These are phyloP conservation scores for Penicillium lividum DNA, from an alignment of 495 filamentous ascomycete genomes.

Conservation along the genomic window DNA sequence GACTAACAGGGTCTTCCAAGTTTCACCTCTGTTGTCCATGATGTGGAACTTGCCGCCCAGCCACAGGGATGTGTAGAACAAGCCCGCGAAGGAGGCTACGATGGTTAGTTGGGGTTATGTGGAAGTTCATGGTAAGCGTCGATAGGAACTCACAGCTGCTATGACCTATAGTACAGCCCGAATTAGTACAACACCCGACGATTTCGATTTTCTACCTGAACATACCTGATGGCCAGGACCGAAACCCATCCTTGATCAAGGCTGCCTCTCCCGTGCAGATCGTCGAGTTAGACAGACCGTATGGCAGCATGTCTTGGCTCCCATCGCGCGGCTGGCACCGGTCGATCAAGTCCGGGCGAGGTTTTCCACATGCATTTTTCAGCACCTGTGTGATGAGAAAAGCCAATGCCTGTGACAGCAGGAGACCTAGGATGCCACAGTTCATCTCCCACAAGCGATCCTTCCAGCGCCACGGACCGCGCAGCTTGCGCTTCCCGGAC, in stretches of 20 bases:
- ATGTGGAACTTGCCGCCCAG: slow-evolving; percentile 56
- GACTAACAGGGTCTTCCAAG: slow-evolving; percentile 71
- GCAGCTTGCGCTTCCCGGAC: slow-evolving; percentile 51
- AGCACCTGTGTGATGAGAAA: slow-evolving; percentile 80
- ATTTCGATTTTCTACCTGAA: background rate
- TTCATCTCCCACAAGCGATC: slow-evolving; percentile 80
- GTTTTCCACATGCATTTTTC: slow-evolving; percentile 87
- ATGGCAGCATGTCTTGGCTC: slow-evolving; percentile 38
- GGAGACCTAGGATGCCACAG: slow-evolving; percentile 72
- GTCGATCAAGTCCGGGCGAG: slow-evolving; percentile 75
- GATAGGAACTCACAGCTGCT: slow-evolving; percentile 52
- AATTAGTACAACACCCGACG: slow-evolving; percentile 2
- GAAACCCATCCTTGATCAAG: slow-evolving; percentile 81
- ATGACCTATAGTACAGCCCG: slow-evolving; percentile 44
- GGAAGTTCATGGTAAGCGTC: background rate
- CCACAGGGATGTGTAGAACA: slow-evolving; percentile 75
- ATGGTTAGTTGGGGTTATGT: slow-evolving; percentile 7
- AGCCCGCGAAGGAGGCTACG: slow-evolving; percentile 67
- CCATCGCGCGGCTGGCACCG: slow-evolving; percentile 58
- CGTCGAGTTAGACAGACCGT: slow-evolving; percentile 60
- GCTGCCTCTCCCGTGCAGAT: slow-evolving; percentile 69
- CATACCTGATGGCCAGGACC: slow-evolving; percentile 75
- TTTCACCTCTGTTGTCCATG: slow-evolving; percentile 69
- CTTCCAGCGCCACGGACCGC: slow-evolving; percentile 67
- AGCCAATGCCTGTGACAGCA: slow-evolving; percentile 62